Evolutionary conservation across 2,329 filamentous ascomycete species (phyloP).

Genomic region (Diaporthe ilicicola): DNA sequence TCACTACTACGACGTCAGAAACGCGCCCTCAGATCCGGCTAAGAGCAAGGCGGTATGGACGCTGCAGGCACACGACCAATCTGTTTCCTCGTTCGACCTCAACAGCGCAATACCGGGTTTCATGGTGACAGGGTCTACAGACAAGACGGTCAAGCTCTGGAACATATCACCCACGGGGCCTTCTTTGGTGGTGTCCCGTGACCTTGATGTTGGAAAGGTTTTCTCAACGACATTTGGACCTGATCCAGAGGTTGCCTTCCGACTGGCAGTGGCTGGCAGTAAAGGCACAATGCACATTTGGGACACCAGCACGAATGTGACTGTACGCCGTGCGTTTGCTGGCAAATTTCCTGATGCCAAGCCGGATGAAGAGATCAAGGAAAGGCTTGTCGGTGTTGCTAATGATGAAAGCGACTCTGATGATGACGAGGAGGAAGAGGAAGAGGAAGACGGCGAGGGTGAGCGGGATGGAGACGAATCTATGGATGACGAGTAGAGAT

Average conservation of each 20-base stretch:
- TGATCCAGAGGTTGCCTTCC: conserved; percentile 89
- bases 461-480: conserved; percentile 53
- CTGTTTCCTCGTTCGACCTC: conserved; percentile 90
- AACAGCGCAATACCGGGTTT: conserved; percentile 91
- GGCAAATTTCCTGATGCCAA: conserved; percentile 67
- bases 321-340: conserved; percentile 86
- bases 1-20: conserved; percentile 89
- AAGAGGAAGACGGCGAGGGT: conserved; percentile 51
- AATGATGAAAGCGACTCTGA: conserved; percentile 74
- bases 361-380: conserved; percentile 70
- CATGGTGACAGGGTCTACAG: conserved; percentile 91
- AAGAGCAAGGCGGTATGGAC: conserved; percentile 90
- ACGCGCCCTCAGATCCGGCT: conserved; percentile 75
- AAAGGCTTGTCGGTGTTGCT: conserved; percentile 79
- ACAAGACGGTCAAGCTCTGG: conserved; percentile 97
- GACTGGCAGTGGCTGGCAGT: conserved; percentile 91
- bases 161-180: conserved; percentile 84
- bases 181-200: conserved; percentile 88
- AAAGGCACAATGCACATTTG: conserved; percentile 93
- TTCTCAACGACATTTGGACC: conserved; percentile 92
- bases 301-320: conserved; percentile 94
- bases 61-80: conserved; percentile 93
- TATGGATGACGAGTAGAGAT: conserved; percentile 65
- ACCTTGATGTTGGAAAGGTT: conserved; percentile 93
- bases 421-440: conserved; percentile 64